A percentile compares a stretch with the other conserved stretches of the same genome.
These are phyloP conservation scores for Dothidotthia symphoricarpi DNA, from an alignment of 2,329 filamentous ascomycete species.

Conservation along the genomic window DNA sequence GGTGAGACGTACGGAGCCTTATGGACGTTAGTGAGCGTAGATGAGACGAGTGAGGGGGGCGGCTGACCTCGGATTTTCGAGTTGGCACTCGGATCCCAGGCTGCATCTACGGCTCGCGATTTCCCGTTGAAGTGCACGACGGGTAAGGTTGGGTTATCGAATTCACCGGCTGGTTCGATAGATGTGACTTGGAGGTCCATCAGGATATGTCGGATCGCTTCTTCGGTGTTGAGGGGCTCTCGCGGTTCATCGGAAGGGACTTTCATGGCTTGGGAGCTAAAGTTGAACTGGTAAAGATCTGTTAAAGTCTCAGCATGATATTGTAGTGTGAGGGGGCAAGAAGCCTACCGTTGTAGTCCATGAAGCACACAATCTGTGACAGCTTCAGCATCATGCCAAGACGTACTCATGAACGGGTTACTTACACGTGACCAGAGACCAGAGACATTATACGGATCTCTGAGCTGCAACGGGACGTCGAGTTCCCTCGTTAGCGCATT, in stretches of 20 bases:
- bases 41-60: slow-evolving; percentile 4
- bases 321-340: slow-evolving; percentile 42
- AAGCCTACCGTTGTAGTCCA: slow-evolving; percentile 31
- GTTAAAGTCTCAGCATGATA: slow-evolving; percentile 48
- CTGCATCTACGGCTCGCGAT: slow-evolving; percentile 61
- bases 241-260: slow-evolving; percentile 42
- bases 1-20: slow-evolving; percentile 61
- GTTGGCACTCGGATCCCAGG: slow-evolving; percentile 67
- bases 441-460: slow-evolving; percentile 69
- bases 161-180: slow-evolving; percentile 59
- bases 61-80: slow-evolving; percentile 61
- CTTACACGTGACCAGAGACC: slow-evolving; percentile 69
- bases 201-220: slow-evolving; percentile 68
- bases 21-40: background rate
- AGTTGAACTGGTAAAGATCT: slow-evolving; percentile 72
- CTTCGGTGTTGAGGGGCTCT: slow-evolving; percentile 59
- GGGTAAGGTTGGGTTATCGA: slow-evolving; percentile 59
- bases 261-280: slow-evolving; percentile 46
- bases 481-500: slow-evolving; percentile 26
- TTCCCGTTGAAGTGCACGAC: slow-evolving; percentile 67
- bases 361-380: slow-evolving; percentile 46
- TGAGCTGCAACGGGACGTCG: slow-evolving; percentile 49
- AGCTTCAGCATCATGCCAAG: background rate
- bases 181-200: slow-evolving; percentile 63
- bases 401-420: too few species aligned